These are phyloP conservation scores for Dendrobium huoshanense DNA, from an alignment of 106 monocot species.

Conservation along the genomic window DNA sequence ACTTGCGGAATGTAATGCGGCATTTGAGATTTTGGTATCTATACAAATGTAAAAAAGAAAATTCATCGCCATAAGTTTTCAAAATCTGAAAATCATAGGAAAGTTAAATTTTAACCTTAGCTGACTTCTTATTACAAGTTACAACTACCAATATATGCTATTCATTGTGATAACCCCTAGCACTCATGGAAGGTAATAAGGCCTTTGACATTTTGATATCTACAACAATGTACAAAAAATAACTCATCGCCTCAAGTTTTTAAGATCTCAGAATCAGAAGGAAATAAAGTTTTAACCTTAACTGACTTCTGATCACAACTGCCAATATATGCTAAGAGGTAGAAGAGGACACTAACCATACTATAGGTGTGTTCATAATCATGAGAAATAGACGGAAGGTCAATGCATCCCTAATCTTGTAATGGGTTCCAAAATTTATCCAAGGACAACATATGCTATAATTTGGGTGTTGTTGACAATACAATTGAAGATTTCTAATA, in stretches of 20 bases:
- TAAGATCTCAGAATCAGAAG: not conserved
- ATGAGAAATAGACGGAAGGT: no score
- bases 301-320: not conserved
- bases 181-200: conserved; percentile 58
- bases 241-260: not conserved
- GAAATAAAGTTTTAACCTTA: not conserved
- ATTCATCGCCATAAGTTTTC: not conserved
- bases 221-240: conserved; percentile 15
- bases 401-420: no score
- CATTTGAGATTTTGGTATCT: conserved; percentile 81
- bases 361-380: no score
- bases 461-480: not conserved
- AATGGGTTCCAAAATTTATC: no score
- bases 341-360: not conserved
- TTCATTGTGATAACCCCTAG: conserved; percentile 55
- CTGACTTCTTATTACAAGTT: not conserved
- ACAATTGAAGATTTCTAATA: not conserved
- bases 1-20: conserved; percentile 63
- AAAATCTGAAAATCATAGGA: not conserved
- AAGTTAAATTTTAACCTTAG: not conserved
- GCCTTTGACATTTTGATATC: conserved; percentile 68
- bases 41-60: not conserved
- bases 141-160: not conserved
- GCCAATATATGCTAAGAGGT: not conserved
- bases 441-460: no score